These are phyloP conservation scores for Quercus parvula DNA, from an alignment of 306 rosid genomes.

Conservation along the genomic window DNA sequence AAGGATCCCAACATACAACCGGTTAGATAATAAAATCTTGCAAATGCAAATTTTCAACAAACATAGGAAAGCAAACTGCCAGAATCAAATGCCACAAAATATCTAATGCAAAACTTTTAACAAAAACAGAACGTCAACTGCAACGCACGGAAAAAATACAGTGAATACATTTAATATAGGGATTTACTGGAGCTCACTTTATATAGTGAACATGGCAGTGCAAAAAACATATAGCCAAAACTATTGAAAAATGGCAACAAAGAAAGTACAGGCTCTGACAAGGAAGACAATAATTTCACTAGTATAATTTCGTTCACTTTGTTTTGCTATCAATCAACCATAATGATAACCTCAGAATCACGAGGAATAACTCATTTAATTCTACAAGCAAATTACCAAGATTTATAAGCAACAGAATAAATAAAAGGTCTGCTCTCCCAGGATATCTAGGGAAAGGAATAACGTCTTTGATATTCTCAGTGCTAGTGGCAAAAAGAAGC, in stretches of 20 bases:
- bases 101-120: too few species aligned
- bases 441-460: slow-evolving; percentile 96
- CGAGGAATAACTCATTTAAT: not conserved
- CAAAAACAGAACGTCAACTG: too few species aligned
- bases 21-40: too few species aligned
- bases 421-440: slow-evolving; percentile 87
- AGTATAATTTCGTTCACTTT: not conserved
- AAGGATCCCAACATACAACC: too few species aligned
- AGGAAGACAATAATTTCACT: not conserved
- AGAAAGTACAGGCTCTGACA: not conserved
- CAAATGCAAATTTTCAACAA: too few species aligned
- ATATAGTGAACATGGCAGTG: too few species aligned
- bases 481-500: slow-evolving; percentile 89
- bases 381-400: not conserved
- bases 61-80: too few species aligned
- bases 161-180: too few species aligned
- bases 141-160: too few species aligned
- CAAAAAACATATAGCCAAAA: too few species aligned
- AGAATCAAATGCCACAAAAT: too few species aligned
- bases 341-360: not conserved
- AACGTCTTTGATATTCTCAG: slow-evolving; percentile 86
- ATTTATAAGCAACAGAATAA: not conserved
- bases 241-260: not conserved
- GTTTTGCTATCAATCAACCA: not conserved
- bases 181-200: too few species aligned